Evolutionary conservation across 1,284 basidiomycete species (phyloP), one percentile per base, ranked within the genome.

Genomic region (Hypsizygus ulmarius): DNA sequence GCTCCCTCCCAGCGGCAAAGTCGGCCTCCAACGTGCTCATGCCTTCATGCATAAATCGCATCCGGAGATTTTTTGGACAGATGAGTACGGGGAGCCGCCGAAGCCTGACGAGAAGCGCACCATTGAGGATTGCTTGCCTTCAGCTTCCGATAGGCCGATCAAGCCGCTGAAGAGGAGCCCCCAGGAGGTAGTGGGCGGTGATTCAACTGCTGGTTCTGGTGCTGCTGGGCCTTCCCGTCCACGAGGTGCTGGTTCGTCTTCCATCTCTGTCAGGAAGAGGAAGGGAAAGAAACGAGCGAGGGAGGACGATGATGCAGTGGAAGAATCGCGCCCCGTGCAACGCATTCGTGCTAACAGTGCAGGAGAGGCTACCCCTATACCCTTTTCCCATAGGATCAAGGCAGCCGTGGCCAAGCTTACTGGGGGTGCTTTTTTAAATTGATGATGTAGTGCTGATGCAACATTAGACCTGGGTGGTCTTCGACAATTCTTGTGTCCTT

Each of bases 221-320:
- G 21, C 21, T 25, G 21, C 21, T 25, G 21, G 21, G 21, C 21
- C 21, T 25, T 27, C n/a, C 39, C 9, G 27, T 12, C 5, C 41
- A 32, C 3, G 11, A 5, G 9, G 34, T 35, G 14, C 30, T 28
- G 28, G 21, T 25, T 7, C 21, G 21, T 25, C 21, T 25, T 4
- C 21, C 21, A 25, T 7, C 21, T 25, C 21, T 25, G 21, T 25
- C 4, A 25, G 21, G 21, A 25, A 25, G 21, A 7, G 21, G 21
- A 25, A 25, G 7, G 45, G 45, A 16, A 47, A 47, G 25, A 47
- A 47, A 15, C 45, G 45, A 21, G 32, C 45, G 25, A 39, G 45
- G 16, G 45, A 47, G 32, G 45, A 28, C 28, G 25, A n/a, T 8
- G 45, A 35, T 19, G 37, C 8, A 18, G 39, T 34, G 7, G 39